These are phyloP conservation scores for Russula vinacea DNA, from an alignment of 768 basidiomycete genomes.

Conservation along the genomic window DNA sequence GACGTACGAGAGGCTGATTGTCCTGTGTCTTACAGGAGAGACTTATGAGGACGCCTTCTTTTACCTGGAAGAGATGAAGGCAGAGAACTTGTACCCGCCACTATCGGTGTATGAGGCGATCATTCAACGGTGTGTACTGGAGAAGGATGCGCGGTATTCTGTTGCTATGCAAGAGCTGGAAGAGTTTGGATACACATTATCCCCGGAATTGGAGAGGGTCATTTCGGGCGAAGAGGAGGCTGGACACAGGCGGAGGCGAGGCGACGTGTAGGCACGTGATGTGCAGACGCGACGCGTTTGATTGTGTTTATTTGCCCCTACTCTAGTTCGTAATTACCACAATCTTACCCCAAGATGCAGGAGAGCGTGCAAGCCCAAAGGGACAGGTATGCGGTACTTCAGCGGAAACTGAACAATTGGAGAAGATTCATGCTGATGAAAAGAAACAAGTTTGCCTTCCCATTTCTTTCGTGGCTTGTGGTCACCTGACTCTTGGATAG, in stretches of 20 bases:
- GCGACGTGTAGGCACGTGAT: slow-evolving; percentile 9
- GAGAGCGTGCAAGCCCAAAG: slow-evolving; percentile 11
- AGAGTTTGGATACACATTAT: slow-evolving; percentile 51
- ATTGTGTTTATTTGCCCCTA: slow-evolving; percentile 17
- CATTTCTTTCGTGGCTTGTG: slow-evolving; percentile 4
- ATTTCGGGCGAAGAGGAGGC: slow-evolving; percentile 32
- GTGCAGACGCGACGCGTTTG: slow-evolving; percentile 20
- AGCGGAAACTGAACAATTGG: slow-evolving; percentile 65
- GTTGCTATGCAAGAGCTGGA: slow-evolving; percentile 71
- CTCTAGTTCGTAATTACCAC: neutral
- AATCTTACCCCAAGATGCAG: slow-evolving; percentile 8
- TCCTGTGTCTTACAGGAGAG: slow-evolving; percentile 65
- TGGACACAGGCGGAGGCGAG: neutral
- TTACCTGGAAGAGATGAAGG: slow-evolving; percentile 87
- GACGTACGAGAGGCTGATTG: slow-evolving; percentile 67
- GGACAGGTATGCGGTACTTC: slow-evolving; percentile 54
- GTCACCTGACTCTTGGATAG: slow-evolving; percentile 38
- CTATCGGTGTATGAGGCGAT: slow-evolving; percentile 56
- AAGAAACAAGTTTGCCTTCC: slow-evolving; percentile 56
- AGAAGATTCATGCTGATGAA: slow-evolving; percentile 58
- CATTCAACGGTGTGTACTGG: slow-evolving; percentile 52
- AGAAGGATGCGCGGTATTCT: slow-evolving; percentile 58
- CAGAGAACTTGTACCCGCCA: slow-evolving; percentile 53
- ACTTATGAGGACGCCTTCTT: slow-evolving; percentile 85
- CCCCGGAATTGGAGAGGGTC: slow-evolving; percentile 35